A percentile compares a stretch with the other conserved stretches of the same genome.
Conservation (phyloP, 192 early-diverging fungal genomes). For the Coemansia sp. region DNA sequence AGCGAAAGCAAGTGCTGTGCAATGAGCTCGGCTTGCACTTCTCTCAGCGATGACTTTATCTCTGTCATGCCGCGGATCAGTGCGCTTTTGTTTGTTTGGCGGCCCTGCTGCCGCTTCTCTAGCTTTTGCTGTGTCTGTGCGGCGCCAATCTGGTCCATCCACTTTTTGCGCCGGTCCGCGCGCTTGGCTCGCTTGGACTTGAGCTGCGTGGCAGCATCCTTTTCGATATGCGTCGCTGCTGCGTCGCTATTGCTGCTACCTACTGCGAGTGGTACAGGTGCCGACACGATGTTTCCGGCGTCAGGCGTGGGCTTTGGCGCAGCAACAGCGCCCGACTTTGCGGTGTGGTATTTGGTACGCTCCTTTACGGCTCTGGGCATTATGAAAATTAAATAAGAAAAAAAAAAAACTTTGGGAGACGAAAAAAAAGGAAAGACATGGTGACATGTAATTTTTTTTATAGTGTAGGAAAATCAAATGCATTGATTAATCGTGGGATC, state of each 20-base stretch:
- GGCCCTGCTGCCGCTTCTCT: constrained; percentile 46
- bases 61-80: constrained; percentile 59
- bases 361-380: constrained; percentile 32
- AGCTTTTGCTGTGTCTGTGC: constrained; percentile 57
- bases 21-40: constrained; percentile 22
- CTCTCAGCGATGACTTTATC: constrained; percentile 47
- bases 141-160: constrained; percentile 66
- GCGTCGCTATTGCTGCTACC: neutral
- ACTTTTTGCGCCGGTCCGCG: constrained; percentile 60
- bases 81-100: constrained; percentile 50
- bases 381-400: neutral
- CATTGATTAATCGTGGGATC: neutral
- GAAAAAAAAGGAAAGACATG: neutral
- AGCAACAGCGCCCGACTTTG: neutral
- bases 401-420: neutral
- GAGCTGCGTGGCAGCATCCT: neutral
- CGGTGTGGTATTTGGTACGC: constrained; percentile 32
- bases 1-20: constrained; percentile 21
- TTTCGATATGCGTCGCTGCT: neutral
- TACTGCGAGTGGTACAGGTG: constrained; percentile 7
- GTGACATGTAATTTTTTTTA: neutral
- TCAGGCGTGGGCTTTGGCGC: neutral
- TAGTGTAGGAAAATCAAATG: neutral
- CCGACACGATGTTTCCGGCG: constrained; percentile 15
- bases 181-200: constrained; percentile 60